Evolutionary conservation across 495 filamentous ascomycete genomes (phyloP), one percentile per base, ranked within the genome.

Genomic region (Geopyxis carbonaria): DNA sequence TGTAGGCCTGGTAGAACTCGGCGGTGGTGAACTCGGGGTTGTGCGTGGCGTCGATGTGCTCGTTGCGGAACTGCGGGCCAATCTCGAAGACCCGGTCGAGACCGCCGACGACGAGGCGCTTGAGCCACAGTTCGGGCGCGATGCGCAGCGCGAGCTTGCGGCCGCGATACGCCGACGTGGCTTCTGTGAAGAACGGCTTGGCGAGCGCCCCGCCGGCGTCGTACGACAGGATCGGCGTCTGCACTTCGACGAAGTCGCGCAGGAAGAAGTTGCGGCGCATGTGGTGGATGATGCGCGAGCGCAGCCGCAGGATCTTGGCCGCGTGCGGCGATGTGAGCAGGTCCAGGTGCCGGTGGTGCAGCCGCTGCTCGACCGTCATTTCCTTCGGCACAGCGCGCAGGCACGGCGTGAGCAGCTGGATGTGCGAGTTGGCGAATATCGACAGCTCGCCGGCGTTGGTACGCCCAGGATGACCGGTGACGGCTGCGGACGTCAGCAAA

Each of bases 11-110:
- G 59, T 97, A 97, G 66, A 93, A 94, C 61, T 97, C 89, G 64
- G 86, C 94, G 23, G 78, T 94, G 18, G 79, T 85, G 61, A 94
- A 97, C 57, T 97, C 89, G 4, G 89, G 85, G 52, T 95, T 95
- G 59, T 94, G 89, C 0, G 80, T 92, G 18, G 75, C 70, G 60
- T 97, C 89, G 27, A 94, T 55, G 66, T 83, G 83, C 65, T 97
- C 89, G 61, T 97, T 95, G 30, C 89, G 75, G 59, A 97, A 97
- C 21, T 78, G 78, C 22, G 79, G 75, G 15, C 91, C 89, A 48
- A 97, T 82, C 62, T 97, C 89, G 55, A 89, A 97, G 21, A 97
- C 70, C 38, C 68, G 68, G 45, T 83, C 77, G 47, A 94, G 76
- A n/a, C 85, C 86, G 34, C 85, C 87, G 4, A 95, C 70, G 5